Base-by-base conservation (phyloP, 106 monocot species). In the Iris macrosiphon region DNA sequence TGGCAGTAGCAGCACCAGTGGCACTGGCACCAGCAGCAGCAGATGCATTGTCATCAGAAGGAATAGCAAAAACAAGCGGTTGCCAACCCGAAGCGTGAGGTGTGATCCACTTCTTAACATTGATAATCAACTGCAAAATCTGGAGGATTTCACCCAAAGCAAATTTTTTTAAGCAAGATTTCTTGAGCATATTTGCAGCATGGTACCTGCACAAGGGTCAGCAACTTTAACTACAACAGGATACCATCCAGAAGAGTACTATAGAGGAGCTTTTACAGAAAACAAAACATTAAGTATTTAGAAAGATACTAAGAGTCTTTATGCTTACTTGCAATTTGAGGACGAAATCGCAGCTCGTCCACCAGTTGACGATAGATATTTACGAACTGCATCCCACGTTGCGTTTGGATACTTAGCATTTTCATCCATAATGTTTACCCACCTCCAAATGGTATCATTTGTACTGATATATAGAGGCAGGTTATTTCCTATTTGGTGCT, bases 11-110 rank as follows among this genome's bases (percentile, higher is more conserved):
- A n/a, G n/a, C n/a, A n/a, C n/a, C n/a, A n/a, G n/a, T 68, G 24
- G 33, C 35, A 40, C 41, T 27, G 24, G 7, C 34, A 14, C 24
- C 56, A 23, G n/a, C n/a, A n/a, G n/a, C n/a, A n/a, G n/a, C n/a
- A n/a, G n/a, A n/a, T n/a, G 55, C 41, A 55, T 49, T 54, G 3
- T 16, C 8, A 31, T 71, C 64, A 23, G 45, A 31, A 28, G 29
- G 14, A 56, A 40, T 11, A 30, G 74, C 16, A 44, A 80, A 53
- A 52, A 65, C 52, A 28, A 91, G 39, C 2, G 90, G 90, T 31
- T 85, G 77, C 90, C 90, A 91, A 55, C 80, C 74, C 14, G 67
- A 66, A 61, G 58, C 39, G 55, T 75, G 62, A 15, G 88, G 81
- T 43, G 61, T 17, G 22, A 91, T 61, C 90, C 90, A 91, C 34